phyloP scores from a whole-genome alignment of 2,329 filamentous ascomycete species.

The Myrmaecium sp. region DNA sequence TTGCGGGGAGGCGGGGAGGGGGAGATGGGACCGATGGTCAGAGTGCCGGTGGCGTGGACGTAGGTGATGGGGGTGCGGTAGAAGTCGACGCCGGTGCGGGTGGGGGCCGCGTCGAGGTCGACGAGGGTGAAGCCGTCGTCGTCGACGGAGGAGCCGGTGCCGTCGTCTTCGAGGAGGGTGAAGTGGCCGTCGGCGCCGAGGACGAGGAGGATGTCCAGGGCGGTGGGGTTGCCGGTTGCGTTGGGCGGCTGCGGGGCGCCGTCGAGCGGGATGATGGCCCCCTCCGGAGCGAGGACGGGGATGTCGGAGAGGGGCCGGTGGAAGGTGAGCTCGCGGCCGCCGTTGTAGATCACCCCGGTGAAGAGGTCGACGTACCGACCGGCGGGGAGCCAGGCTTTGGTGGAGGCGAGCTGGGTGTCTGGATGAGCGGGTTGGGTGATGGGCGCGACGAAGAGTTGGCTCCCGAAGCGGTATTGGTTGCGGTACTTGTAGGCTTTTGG shows the following conservation, averaged over 20 bases:
- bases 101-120: slow-evolving; percentile 24
- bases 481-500: slow-evolving; percentile 38
- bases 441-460: slow-evolving; percentile 38
- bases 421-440: slow-evolving; percentile 35
- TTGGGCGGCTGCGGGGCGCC: slow-evolving; percentile 24
- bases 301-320: slow-evolving; percentile 32
- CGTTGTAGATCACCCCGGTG: slow-evolving; percentile 40
- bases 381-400: slow-evolving; percentile 40
- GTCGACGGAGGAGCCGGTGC: slow-evolving; percentile 16
- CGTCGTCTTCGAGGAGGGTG: slow-evolving; percentile 32
- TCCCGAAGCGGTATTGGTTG: slow-evolving; percentile 44
- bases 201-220: slow-evolving; percentile 32
- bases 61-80: slow-evolving; percentile 18
- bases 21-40: slow-evolving; percentile 18
- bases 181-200: slow-evolving; percentile 31
- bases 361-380: slow-evolving; percentile 41
- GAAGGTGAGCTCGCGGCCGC: slow-evolving; percentile 34
- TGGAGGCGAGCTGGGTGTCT: slow-evolving; percentile 29
- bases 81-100: slow-evolving; percentile 12
- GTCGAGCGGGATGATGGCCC: slow-evolving; percentile 42
- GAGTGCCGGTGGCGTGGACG: slow-evolving; percentile 18
- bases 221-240: slow-evolving; percentile 30
- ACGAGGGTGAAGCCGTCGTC: slow-evolving; percentile 20
- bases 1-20: slow-evolving; percentile 9
- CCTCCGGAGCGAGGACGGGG: slow-evolving; percentile 39